Evolutionary conservation across 768 basidiomycete species (phyloP).

Genomic region (Nidularia sp.): DNA sequence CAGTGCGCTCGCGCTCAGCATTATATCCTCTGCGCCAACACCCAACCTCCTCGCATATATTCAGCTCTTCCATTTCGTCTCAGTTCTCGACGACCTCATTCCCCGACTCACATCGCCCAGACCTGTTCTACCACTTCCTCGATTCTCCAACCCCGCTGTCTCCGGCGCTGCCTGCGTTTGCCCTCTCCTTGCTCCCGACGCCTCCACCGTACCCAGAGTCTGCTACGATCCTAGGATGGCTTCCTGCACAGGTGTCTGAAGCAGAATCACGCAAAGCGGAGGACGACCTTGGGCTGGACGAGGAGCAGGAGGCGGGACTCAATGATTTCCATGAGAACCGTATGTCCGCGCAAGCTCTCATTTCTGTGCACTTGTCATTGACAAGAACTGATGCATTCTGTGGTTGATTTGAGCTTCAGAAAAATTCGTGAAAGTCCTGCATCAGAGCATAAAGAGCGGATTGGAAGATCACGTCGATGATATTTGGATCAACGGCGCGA

Average conservation of each 20-base stretch:
- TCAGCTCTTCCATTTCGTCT: not conserved
- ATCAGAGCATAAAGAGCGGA: slow-evolving; percentile 52
- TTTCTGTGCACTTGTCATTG: not conserved
- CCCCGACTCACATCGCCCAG: slow-evolving; percentile 57
- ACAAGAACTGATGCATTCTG: not conserved
- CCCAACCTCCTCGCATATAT: not conserved
- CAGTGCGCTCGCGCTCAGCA: too few species aligned
- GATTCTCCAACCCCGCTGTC: slow-evolving; percentile 48
- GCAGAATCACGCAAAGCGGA: slow-evolving; percentile 10
- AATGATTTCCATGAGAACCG: slow-evolving; percentile 74
- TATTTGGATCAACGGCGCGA: slow-evolving; percentile 58
- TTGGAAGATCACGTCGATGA: slow-evolving; percentile 60
- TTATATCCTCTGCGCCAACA: too few species aligned
- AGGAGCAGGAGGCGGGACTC: slow-evolving; percentile 43
- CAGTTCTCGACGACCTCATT: slow-evolving; percentile 8
- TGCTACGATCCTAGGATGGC: slow-evolving; percentile 61
- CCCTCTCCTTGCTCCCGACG: slow-evolving; percentile 56
- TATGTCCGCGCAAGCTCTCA: slow-evolving; percentile 25
- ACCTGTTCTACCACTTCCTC: slow-evolving; percentile 68
- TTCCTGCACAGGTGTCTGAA: slow-evolving; percentile 43
- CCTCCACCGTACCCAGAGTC: slow-evolving; percentile 43
- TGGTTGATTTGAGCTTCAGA: slow-evolving; percentile 28
- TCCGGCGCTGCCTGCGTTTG: slow-evolving; percentile 44
- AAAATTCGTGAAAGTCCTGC: slow-evolving; percentile 54
- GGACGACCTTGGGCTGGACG: slow-evolving; percentile 1